Conservation (phyloP, 2,329 filamentous ascomycete species). For the Fusarium sp. region DNA sequence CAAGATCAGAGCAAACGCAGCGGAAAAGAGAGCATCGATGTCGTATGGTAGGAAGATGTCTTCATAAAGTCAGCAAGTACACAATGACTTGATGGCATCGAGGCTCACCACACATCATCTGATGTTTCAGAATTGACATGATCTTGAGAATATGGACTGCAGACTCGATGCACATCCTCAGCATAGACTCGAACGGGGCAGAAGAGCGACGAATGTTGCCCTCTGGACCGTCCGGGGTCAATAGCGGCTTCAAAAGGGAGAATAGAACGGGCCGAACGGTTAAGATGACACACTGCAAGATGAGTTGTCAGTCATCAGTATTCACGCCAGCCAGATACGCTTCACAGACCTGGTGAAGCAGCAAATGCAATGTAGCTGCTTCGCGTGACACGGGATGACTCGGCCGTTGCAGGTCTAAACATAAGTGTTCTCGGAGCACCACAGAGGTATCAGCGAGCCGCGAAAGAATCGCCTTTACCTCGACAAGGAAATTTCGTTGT, state of each 20-base stretch:
- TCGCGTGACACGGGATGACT: slow-evolving; percentile 35
- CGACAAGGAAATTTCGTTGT: slow-evolving; percentile 32
- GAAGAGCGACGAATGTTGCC: slow-evolving; percentile 17
- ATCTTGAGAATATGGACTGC: slow-evolving; percentile 37
- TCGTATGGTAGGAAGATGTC: slow-evolving; percentile 43
- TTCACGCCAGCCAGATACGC: too few relatives aligned
- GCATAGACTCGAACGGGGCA: slow-evolving; percentile 39
- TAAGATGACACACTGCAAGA: slow-evolving; percentile 34
- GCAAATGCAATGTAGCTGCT: slow-evolving; percentile 37
- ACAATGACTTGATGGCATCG: too few relatives aligned
- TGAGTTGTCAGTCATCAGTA: neutral
- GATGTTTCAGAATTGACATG: slow-evolving; percentile 34
- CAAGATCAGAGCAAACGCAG: slow-evolving; percentile 36
- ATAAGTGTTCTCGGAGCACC: slow-evolving; percentile 27
- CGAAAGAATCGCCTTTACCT: slow-evolving; percentile 39
- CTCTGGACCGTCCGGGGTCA: neutral
- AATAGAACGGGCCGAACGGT: slow-evolving; percentile 40
- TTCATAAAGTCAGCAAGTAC: neutral
- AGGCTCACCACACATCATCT: slow-evolving; percentile 40
- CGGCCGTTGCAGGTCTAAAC: slow-evolving; percentile 24
- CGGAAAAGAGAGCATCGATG: slow-evolving; percentile 40
- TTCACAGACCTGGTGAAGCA: slow-evolving; percentile 33
- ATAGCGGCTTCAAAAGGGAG: slow-evolving; percentile 37
- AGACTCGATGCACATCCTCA: slow-evolving; percentile 42
- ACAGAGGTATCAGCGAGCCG: slow-evolving; percentile 31